A percentile compares a stretch with the other conserved stretches of the same genome.
phyloP scores from a whole-genome alignment of 208 protist genomes.

The Leishmania tarentolae region DNA sequence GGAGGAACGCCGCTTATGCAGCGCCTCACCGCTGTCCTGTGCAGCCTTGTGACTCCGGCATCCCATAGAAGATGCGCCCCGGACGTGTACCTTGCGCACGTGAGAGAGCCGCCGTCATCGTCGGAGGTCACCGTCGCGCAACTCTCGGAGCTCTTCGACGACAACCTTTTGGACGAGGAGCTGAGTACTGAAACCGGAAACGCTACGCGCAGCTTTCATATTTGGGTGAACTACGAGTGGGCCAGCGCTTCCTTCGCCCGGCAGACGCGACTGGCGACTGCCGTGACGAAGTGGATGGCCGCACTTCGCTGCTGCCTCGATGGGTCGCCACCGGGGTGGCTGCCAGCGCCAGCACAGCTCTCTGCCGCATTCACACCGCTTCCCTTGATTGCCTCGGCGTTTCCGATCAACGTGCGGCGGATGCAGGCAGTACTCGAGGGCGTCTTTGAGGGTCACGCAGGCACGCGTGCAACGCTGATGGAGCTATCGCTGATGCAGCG shows the following conservation, averaged over 20 bases:
- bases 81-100: not conserved
- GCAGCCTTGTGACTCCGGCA: not conserved
- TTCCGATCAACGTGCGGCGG: slow-evolving; percentile 17
- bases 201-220: slow-evolving; percentile 59
- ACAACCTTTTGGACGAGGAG: slow-evolving; percentile 28
- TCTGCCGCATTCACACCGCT: not conserved
- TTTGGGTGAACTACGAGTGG: slow-evolving; percentile 71
- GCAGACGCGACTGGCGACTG: slow-evolving; percentile 40
- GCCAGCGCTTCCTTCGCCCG: slow-evolving; percentile 62
- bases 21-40: slow-evolving; percentile 13
- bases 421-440: slow-evolving; percentile 28
- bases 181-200: slow-evolving; percentile 43
- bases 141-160: slow-evolving; percentile 26
- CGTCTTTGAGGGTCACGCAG: slow-evolving; percentile 44
- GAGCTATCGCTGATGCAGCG: slow-evolving; percentile 24
- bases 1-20: slow-evolving; percentile 8
- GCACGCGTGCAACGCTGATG: slow-evolving; percentile 27
- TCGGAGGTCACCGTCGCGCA: slow-evolving; percentile 7
- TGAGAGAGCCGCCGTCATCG: not conserved
- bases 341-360: not conserved
- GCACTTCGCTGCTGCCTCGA: slow-evolving; percentile 7
- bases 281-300: slow-evolving; percentile 30
- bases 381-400: not conserved
- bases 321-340: not conserved
- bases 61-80: not conserved